phyloP scores from a whole-genome alignment of 108 stramenopile genomes.

The Cyclotella atomus region DNA sequence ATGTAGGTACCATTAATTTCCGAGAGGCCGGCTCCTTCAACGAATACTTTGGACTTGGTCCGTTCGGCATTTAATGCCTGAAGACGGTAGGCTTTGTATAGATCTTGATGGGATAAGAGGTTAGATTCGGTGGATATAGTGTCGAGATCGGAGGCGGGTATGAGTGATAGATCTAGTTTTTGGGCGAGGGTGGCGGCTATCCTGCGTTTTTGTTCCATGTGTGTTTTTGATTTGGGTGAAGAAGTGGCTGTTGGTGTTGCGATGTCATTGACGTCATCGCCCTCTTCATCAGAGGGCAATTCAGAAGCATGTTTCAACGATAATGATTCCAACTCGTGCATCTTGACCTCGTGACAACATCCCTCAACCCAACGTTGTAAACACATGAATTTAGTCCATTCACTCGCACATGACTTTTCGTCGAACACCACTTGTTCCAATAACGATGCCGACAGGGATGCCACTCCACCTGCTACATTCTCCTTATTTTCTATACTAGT shows the following conservation, averaged over 20 bases:
- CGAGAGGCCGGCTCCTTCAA: slow-evolving; percentile 76
- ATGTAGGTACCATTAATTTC: slow-evolving; percentile 81
- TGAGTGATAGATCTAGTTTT: slow-evolving; percentile 46
- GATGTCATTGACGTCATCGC: background rate
- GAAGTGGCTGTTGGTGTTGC: slow-evolving; percentile 17
- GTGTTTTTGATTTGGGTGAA: background rate
- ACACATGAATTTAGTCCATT: slow-evolving; percentile 42
- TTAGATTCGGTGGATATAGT: slow-evolving; percentile 38
- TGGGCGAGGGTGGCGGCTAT: slow-evolving; percentile 33
- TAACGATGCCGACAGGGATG: slow-evolving; percentile 28
- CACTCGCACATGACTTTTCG: slow-evolving; percentile 40
- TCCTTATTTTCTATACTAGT: no score
- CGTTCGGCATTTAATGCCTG: slow-evolving; percentile 50
- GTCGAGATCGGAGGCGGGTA: slow-evolving; percentile 45
- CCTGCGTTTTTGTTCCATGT: slow-evolving; percentile 21
- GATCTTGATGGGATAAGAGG: slow-evolving; percentile 31
- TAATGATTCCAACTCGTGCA: no score
- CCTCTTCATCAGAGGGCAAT: background rate
- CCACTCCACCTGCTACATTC: slow-evolving; percentile 43
- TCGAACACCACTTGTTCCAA: slow-evolving; percentile 49
- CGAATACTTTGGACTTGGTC: slow-evolving; percentile 56
- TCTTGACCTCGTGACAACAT: slow-evolving; percentile 21
- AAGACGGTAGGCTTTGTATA: slow-evolving; percentile 44
- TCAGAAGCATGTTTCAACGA: no score
- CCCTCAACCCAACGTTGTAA: slow-evolving; percentile 42